Evolutionary conservation across 148 eudicot genomes (phyloP), one percentile per base, ranked within the genome.

Genomic region (Mesembryanthemum crystallinum): DNA sequence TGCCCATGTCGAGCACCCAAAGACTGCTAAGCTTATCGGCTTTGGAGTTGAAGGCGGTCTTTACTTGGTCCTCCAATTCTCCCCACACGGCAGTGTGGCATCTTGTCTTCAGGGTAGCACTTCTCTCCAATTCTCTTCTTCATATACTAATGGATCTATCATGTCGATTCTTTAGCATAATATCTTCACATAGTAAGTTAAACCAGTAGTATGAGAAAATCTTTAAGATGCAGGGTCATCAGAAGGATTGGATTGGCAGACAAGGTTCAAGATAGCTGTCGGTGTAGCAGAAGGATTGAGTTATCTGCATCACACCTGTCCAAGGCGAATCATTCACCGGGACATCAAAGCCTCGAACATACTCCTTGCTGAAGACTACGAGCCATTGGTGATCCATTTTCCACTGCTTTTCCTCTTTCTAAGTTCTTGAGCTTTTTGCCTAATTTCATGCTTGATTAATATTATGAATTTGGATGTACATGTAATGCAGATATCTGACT

Each of bases 301-400:
- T 47, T 95, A 95, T 82, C 92, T 95, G 30, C 98, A 95, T 77
- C 91, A 79, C 66, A 80, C 82, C 49, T 92, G 98, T 77, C 96
- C 82, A 11, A 88, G 97, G 77, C 89, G 98, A n/a, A 90, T 95
- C 67, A 90, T 95, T 74, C 98, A 92, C 80, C 89, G 98, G 59
- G 98, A 95, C 75, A 92, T 95, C 81, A 95, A 95, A 43, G 97
- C 97, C 67, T 95, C 98, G 24, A 95, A 95, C 78, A 95, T 95
- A 61, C 83, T 95, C 37, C 84, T 95, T 20, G 83, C 86, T 21
- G 87, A 92, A 76, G 87, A 90, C 72, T 89, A 82, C 65, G 88
- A 90, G 72, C 91, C 99, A 76, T 83, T 89, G 94, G 99, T 95
- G 73, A 71, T 54, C 24, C 73, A 37, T 29, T 35, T 21, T 17